phyloP scores from a whole-genome alignment of 306 rosid genomes.

The Gastrolobium villosum region DNA sequence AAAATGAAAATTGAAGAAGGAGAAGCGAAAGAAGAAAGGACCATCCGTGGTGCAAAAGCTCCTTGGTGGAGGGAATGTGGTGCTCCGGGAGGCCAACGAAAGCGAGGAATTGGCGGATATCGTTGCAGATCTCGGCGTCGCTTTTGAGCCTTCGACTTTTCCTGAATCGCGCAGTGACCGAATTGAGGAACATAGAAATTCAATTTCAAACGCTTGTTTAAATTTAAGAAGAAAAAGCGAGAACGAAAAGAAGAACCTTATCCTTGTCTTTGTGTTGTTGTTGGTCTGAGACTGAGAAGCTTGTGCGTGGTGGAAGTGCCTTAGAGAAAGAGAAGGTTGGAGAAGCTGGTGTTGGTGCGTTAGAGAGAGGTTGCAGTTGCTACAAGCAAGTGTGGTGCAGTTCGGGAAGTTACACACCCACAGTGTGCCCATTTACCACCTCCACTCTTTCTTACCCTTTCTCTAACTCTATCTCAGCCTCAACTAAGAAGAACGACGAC shows the following conservation, averaged over 20 bases:
- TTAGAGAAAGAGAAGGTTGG: not conserved
- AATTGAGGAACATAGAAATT: slow-evolving; percentile 13
- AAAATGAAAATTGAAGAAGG: not conserved
- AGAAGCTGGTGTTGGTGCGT: not conserved
- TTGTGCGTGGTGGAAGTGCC: not conserved
- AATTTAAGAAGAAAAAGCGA: not conserved
- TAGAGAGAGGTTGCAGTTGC: slow-evolving; percentile 11
- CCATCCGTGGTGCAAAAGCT: slow-evolving; percentile 85
- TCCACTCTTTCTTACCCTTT: not conserved
- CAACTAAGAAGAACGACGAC: not conserved
- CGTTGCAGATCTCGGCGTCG: slow-evolving; percentile 80
- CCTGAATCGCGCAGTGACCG: slow-evolving; percentile 48
- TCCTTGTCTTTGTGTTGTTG: not conserved
- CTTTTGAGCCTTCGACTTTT: slow-evolving; percentile 67
- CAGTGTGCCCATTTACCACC: slow-evolving; percentile 20
- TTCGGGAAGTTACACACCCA: slow-evolving; percentile 27
- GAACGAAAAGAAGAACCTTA: not conserved
- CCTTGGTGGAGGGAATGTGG: slow-evolving; percentile 81
- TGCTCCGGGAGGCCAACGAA: slow-evolving; percentile 73
- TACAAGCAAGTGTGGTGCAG: slow-evolving; percentile 15
- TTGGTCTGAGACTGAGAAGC: slow-evolving; percentile 35
- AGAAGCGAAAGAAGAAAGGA: slow-evolving; percentile 40
- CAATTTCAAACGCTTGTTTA: not conserved
- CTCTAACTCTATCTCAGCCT: not conserved
- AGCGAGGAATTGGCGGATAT: slow-evolving; percentile 67